phyloP scores from a whole-genome alignment of 1,139 yeast genomes.

The Geotrichum klebahnii region DNA sequence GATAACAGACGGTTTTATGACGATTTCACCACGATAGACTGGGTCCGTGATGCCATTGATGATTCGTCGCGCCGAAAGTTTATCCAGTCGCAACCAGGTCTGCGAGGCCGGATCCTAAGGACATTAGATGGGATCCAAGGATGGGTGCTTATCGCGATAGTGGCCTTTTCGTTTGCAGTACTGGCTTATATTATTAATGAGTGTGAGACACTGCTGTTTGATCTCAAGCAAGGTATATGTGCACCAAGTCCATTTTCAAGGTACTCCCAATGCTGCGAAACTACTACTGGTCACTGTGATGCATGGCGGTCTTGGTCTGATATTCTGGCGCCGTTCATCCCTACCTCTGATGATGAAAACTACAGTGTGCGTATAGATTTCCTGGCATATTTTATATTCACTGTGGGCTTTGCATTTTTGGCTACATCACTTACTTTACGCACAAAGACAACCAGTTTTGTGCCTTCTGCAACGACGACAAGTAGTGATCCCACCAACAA shows the following conservation, averaged over 20 bases:
- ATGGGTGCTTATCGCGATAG: conserved; percentile 51
- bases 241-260: conserved; percentile 46
- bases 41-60: conserved; percentile 53
- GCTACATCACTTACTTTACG: conserved; percentile 50
- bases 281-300: conserved; percentile 35
- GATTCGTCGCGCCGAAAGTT: conserved; percentile 48
- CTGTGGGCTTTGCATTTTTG: conserved; percentile 46
- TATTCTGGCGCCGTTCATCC: conserved; percentile 15
- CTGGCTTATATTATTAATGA: conserved; percentile 53
- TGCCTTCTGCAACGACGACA: conserved; percentile 18
- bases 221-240: conserved; percentile 56
- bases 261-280: conserved; percentile 46
- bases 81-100: conserved; percentile 39
- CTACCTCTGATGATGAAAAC: too few species aligned
- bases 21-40: conserved; percentile 67
- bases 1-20: conserved; percentile 42
- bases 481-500: neutral
- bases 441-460: conserved; percentile 45
- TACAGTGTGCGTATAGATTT: conserved; percentile 37
- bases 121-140: conserved; percentile 40
- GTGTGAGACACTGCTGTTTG: conserved; percentile 50
- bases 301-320: conserved; percentile 52
- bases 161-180: conserved; percentile 49
- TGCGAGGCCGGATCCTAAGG: conserved; percentile 38
- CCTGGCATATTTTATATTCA: conserved; percentile 43